Evolutionary conservation across 2,329 filamentous ascomycete species (phyloP).

Genomic region (Ophiostoma quercus): DNA sequence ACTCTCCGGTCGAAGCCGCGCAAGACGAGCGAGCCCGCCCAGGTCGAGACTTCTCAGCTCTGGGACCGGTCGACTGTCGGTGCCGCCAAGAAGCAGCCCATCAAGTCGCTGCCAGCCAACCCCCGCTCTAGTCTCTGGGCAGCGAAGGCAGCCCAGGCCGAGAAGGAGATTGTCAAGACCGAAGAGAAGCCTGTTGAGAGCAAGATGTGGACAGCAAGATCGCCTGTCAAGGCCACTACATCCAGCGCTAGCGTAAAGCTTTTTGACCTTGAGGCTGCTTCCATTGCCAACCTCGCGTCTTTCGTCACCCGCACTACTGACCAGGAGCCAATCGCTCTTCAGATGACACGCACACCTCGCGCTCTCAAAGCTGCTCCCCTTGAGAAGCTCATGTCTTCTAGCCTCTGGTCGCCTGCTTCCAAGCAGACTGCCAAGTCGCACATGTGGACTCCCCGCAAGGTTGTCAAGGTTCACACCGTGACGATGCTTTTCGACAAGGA

Average conservation of each 20-base stretch:
- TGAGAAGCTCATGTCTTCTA: conserved; percentile 6
- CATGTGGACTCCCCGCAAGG: conserved; percentile 7
- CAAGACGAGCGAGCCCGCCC: conserved; percentile 27
- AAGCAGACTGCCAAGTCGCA: background rate
- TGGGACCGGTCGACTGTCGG: conserved; percentile 16
- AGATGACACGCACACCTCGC: conserved; percentile 20
- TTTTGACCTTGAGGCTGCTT: conserved; percentile 21
- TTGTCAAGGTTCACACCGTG: background rate
- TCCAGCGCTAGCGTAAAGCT: background rate
- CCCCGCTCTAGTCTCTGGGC: conserved; percentile 1
- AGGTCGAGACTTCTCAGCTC: conserved; percentile 32
- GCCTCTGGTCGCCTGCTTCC: conserved; percentile 15
- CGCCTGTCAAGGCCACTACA: background rate
- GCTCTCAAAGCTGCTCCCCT: conserved; percentile 13
- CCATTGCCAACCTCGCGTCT: background rate
- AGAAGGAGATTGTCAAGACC: background rate
- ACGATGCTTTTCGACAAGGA: conserved; percentile 22
- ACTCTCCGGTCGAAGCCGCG: conserved; percentile 33
- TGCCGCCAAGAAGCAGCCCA: background rate
- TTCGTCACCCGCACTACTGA: conserved; percentile 21
- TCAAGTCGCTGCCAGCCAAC: conserved; percentile 5
- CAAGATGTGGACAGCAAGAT: conserved; percentile 2
- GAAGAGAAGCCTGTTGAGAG: background rate
- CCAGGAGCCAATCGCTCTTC: conserved; percentile 16
- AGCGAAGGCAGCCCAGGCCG: background rate